These are phyloP conservation scores for Hydnum rufescens DNA, from an alignment of 768 basidiomycete species.

Conservation along the genomic window DNA sequence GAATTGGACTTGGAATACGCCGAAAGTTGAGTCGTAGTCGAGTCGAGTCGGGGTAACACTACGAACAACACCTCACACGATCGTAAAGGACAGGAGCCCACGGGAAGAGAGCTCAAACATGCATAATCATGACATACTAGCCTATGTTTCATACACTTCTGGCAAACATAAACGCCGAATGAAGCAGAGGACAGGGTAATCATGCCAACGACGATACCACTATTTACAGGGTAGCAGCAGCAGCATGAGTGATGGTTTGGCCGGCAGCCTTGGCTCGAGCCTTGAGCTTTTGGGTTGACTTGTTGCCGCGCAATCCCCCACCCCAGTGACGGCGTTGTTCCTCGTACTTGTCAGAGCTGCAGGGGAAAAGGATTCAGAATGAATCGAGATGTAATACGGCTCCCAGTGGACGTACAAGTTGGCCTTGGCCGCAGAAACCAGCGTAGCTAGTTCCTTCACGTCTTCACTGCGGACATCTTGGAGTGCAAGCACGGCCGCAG, in stretches of 20 bases:
- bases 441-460: slow-evolving; percentile 75
- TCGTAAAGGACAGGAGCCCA: no score
- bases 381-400: background rate
- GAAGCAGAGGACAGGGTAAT: background rate
- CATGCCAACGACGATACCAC: background rate
- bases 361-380: background rate
- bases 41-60: no score
- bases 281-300: slow-evolving; percentile 81
- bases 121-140: no score
- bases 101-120: no score
- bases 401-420: slow-evolving; percentile 61
- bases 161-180: background rate
- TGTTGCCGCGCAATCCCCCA: slow-evolving; percentile 88
- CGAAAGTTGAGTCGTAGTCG: no score
- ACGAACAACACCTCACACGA: no score
- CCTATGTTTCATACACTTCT: background rate
- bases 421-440: slow-evolving; percentile 85
- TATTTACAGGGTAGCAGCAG: slow-evolving; percentile 9
- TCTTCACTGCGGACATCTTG: slow-evolving; percentile 95
- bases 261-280: slow-evolving; percentile 89
- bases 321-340: slow-evolving; percentile 86
- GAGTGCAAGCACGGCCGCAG: slow-evolving; percentile 72
- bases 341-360: slow-evolving; percentile 87
- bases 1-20: no score
- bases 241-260: slow-evolving; percentile 33